Percentiles rank a stretch among this genome's conserved stretches.
Conservation (phyloP, 805 yeast species). For the Saturnispora besseyi region DNA sequence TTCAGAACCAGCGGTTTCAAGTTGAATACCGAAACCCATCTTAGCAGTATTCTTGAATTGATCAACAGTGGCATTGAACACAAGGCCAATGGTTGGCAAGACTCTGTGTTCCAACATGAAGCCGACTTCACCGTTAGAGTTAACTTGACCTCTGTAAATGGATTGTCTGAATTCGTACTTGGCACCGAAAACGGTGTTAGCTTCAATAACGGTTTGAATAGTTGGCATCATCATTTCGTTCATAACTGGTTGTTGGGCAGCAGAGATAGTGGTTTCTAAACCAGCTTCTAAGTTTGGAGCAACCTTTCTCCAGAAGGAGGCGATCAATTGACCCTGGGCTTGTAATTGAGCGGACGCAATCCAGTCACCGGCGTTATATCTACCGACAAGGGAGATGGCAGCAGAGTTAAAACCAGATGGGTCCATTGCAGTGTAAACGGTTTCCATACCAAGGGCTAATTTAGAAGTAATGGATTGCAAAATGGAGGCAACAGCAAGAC, state of each 20-base stretch:
- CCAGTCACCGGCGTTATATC: slow-evolving; percentile 86
- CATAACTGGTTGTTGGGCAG: slow-evolving; percentile 68
- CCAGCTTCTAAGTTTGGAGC: slow-evolving; percentile 93
- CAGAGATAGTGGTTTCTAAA: slow-evolving; percentile 75
- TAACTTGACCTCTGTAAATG: slow-evolving; percentile 90
- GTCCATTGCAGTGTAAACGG: slow-evolving; percentile 75
- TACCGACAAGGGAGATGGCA: slow-evolving; percentile 79
- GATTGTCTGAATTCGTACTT: slow-evolving; percentile 97
- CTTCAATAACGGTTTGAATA: slow-evolving; percentile 79
- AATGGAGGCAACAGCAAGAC: slow-evolving; percentile 86
- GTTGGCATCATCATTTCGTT: slow-evolving; percentile 70
- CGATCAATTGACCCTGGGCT: slow-evolving; percentile 83
- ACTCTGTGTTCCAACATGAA: slow-evolving; percentile 90
- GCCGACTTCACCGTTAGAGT: slow-evolving; percentile 82
- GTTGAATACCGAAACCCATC: slow-evolving; percentile 90
- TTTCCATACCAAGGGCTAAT: slow-evolving; percentile 84
- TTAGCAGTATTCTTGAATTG: slow-evolving; percentile 71
- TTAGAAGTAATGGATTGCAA: slow-evolving; percentile 82
- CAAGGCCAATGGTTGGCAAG: slow-evolving; percentile 79
- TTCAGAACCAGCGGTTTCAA: slow-evolving; percentile 92
- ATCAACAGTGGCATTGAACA: slow-evolving; percentile 86
- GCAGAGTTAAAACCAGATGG: slow-evolving; percentile 75
- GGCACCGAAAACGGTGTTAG: slow-evolving; percentile 89
- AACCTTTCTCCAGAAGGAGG: slow-evolving; percentile 91
- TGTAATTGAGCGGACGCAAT: slow-evolving; percentile 88